Conservation (phyloP, 2,329 filamentous ascomycete genomes). For the Ophiostoma perfectum region DNA sequence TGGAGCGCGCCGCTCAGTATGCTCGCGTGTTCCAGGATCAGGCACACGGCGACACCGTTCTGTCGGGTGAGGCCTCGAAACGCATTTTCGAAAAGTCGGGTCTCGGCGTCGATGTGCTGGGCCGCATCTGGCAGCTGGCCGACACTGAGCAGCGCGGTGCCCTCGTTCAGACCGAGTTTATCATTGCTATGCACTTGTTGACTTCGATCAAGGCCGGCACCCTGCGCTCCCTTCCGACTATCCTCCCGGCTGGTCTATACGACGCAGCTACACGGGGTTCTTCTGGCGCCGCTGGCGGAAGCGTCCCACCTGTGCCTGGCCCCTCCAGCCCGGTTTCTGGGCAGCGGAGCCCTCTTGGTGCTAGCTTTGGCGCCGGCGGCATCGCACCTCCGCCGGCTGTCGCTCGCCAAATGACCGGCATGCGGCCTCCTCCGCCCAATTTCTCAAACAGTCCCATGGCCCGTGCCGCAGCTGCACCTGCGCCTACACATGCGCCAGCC, state of each 20-base stretch:
- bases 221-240: conserved; percentile 70
- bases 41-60: conserved; percentile 62
- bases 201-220: conserved; percentile 83
- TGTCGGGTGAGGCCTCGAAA: conserved; percentile 82
- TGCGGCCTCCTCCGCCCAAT: conserved; percentile 28
- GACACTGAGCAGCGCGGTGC: conserved; percentile 90
- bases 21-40: conserved; percentile 86
- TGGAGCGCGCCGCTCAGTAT: conserved; percentile 88
- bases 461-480: conserved; percentile 43
- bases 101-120: conserved; percentile 81
- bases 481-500: conserved; percentile 20
- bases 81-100: conserved; percentile 92
- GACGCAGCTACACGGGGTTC: conserved; percentile 76
- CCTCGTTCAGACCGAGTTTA: conserved; percentile 83
- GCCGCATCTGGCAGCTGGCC: conserved; percentile 92
- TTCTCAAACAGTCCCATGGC: conserved; percentile 52
- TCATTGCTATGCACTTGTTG: conserved; percentile 96
- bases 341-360: conserved; percentile 46
- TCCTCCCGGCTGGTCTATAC: conserved; percentile 78
- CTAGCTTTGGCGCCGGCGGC: conserved; percentile 28
- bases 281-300: conserved; percentile 9
- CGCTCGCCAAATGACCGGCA: conserved; percentile 74
- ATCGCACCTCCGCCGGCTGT: conserved; percentile 54
- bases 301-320: conserved; percentile 28
- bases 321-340: conserved; percentile 33